Evolutionary conservation across 768 basidiomycete genomes (phyloP), one percentile per base, ranked within the genome.

Genomic region (Clathrus columnatus): DNA sequence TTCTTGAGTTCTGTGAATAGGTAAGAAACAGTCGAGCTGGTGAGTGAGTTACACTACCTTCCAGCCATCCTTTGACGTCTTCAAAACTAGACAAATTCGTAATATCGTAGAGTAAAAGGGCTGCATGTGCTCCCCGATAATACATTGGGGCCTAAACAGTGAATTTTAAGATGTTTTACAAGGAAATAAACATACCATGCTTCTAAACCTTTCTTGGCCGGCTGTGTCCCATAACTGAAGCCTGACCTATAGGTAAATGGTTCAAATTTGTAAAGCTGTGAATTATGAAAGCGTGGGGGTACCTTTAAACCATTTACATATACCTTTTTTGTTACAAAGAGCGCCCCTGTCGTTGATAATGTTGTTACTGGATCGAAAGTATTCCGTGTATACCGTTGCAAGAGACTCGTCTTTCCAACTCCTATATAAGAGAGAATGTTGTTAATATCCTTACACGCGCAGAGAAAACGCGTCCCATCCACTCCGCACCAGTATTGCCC

Each of bases 111-210:
- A 95, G 78, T 62, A 96, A 77, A 60, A 97, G 79, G 32, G 93
- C 93, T 61, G 92, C 93, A 67, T 94, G 89, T 64, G 93, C 90
- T 67, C 91, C 91, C 72, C 91, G 84, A 78, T 94, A 94, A 75
- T 94, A 95, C 85, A 95, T 92, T 62, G 90, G 91, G 63, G 92
- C 92, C 91, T 91, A 63, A 48, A 45, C 45, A 45, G 20, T 45
- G 56, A 56, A 52, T 17, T 61, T 48, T 57, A 54, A 57, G 45
- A 30, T 11, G 54, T 7, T 54, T 60, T 27, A 18, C 21, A 50
- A 16, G 28, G 42, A 24, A 28, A 14, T 1, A 45, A 20, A 71
- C 81, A 43, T 58, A 88, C 88, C 87, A 93, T 90, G 65, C 85
- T 87, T 59, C 91, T 79, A 68, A 93, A 94, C 59, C 91, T 75